Base-by-base conservation (phyloP, 2,329 filamentous ascomycete genomes). In the Fusarium denticulatum region DNA sequence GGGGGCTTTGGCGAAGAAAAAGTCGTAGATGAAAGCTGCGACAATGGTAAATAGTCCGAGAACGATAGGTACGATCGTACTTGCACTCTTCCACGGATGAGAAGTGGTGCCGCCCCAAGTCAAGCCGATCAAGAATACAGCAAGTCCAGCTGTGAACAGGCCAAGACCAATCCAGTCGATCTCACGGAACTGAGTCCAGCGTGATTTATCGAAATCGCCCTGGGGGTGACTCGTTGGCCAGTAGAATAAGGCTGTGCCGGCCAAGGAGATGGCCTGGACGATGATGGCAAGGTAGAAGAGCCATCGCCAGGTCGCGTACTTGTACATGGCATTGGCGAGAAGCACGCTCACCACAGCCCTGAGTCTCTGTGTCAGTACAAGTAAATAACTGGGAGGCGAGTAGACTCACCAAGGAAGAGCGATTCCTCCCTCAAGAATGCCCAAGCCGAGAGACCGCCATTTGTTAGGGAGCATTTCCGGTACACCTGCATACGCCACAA, bases 391-490 rank as follows among this genome's bases (percentile, higher is more conserved):
- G 28, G 28, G 28, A 30, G 28, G 7, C 28, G 28, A 30, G 8
- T 30, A 9, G 28, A 30, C 28, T 30, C 8, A 69, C 67, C 67
- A 69, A 22, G 64, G 67, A 13, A 67, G 20, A 2, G 60, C 37
- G 4, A 69, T 69, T 12, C 67, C 67, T 39, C 57, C 67, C 40
- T 69, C 67, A 0, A 69, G 14, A n/a, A 68, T 59, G 26, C 67
- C 67, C 32, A 69, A 20, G 3, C 67, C 64, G 3, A 69, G 24
- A 30, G 67, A 62, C 10, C 67, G 58, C 67, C 67, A 69, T 34
- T 68, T 69, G 24, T 69, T 69, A 6, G 67, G 67, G 10, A 69
- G 26, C 67, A 69, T 69, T 3, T 69, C 67, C 12, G 67, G 67
- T 7, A 69, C 67, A 7, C 64, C 67, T 28, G 67, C 67, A 30